Base-by-base conservation (phyloP, 1,139 yeast species). In the Yamadazyma conglobata region DNA sequence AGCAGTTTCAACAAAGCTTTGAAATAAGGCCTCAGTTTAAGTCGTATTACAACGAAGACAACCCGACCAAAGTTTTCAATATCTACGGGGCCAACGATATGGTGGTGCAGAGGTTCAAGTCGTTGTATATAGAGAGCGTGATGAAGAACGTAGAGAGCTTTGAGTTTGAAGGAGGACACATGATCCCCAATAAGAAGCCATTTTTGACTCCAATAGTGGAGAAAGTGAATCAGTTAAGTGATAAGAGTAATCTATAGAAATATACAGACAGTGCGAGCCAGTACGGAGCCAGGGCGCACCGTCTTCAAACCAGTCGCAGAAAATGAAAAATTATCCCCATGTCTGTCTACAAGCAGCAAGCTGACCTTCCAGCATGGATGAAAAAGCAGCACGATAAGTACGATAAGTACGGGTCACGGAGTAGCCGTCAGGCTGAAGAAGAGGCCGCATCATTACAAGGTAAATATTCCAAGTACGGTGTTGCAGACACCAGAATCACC, bases 291-390 rank as follows among this genome's bases (percentile, higher is more conserved):
- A n/a, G n/a, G n/a, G n/a, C n/a, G n/a, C n/a, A n/a, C n/a, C n/a
- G n/a, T n/a, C n/a, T n/a, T n/a, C n/a, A n/a, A n/a, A n/a, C n/a
- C n/a, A n/a, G n/a, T n/a, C n/a, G n/a, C n/a, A n/a, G n/a, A n/a
- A n/a, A n/a, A n/a, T n/a, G n/a, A 12, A 6, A 13, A 22, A 24
- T 17, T 15, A 14, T 15, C 18, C 13, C 6, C 3, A 28, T 58
- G 2, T 62, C 69, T 1, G 50, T 48, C 5, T 63, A 58, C 34
- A 42, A 47, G 10, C 57, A 48, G 12, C 40, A 47, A 16, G 42
- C 47, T 20, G 56, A 56, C 6, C 42, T 50, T 3, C 74, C 74
- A 6, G 69, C 68, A 5, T 68, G 74, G 74, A 48, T 65, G 53
- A 58, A 56, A 27, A 49, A 47, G 13, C 31, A 26, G 30, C 31